Evolutionary conservation across 129 eudicot genomes (phyloP).

Genomic region (Flaveria ramosissima): DNA sequence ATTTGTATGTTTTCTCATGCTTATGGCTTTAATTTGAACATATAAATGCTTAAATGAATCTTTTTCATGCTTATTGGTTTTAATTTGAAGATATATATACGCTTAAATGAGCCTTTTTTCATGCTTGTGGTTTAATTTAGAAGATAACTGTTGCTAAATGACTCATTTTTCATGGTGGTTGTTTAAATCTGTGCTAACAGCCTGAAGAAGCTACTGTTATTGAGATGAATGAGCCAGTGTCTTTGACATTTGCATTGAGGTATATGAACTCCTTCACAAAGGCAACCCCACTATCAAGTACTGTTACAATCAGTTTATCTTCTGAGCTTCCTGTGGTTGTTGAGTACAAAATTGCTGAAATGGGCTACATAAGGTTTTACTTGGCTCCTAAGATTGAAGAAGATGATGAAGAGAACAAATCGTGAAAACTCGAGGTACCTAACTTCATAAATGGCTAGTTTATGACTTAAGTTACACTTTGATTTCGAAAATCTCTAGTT

Average conservation of each 20-base stretch:
- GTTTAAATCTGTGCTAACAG: slow-evolving; percentile 34
- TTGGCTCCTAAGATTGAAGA: slow-evolving; percentile 98
- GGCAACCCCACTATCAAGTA: slow-evolving; percentile 76
- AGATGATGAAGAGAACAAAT: slow-evolving; percentile 79
- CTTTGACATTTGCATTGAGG: slow-evolving; percentile 91
- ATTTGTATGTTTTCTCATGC: not conserved
- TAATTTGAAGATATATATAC: not conserved
- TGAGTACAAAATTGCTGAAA: slow-evolving; percentile 96
- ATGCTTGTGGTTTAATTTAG: not conserved
- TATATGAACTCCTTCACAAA: slow-evolving; percentile 94
- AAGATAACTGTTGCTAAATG: not conserved
- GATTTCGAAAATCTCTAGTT: not conserved
- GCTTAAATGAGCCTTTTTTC: not conserved
- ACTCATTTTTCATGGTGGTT: not conserved
- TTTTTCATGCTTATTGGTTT: not conserved
- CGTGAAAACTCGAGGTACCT: slow-evolving; percentile 28
- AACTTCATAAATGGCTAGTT: not conserved
- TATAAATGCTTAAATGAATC: not conserved
- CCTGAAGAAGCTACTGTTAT: slow-evolving; percentile 90
- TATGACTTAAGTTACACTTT: not conserved
- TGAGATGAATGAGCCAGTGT: slow-evolving; percentile 98
- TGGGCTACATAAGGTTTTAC: slow-evolving; percentile 91
- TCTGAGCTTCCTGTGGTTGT: slow-evolving; percentile 97
- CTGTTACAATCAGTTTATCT: slow-evolving; percentile 81
- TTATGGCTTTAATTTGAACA: not conserved